Evolutionary conservation across 139 green algal genomes (phyloP).

Genomic region (Chlorella sp.): DNA sequence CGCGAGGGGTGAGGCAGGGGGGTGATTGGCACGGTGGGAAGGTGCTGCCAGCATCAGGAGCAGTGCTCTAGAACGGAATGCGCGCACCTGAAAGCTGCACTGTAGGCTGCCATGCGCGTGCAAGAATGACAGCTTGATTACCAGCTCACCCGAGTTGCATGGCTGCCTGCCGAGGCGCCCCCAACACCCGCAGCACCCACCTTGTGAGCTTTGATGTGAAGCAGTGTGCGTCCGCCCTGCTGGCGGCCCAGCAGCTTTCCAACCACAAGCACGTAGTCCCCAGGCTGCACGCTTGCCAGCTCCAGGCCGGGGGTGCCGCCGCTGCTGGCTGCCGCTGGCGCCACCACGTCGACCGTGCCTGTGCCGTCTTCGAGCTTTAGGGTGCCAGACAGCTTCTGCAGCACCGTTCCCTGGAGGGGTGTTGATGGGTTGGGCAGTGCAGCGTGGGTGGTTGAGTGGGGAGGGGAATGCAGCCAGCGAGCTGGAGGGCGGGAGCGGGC

Average conservation of each 20-base stretch:
- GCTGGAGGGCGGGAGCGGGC: neutral
- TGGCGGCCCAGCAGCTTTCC: constrained; percentile 17
- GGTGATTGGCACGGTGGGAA: neutral
- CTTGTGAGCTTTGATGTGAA: constrained; percentile 31
- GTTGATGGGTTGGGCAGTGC: neutral
- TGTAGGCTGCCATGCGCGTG: neutral
- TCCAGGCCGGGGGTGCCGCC: neutral
- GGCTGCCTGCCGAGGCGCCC: no score
- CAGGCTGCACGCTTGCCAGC: neutral
- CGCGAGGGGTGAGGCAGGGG: neutral
- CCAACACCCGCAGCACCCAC: neutral
- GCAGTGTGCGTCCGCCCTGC: neutral
- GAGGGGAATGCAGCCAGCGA: neutral
- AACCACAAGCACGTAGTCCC: constrained; percentile 20
- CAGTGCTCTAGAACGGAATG: neutral
- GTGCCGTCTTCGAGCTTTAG: constrained; percentile 29
- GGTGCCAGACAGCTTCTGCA: neutral
- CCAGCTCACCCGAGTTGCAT: neutral
- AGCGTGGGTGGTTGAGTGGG: neutral
- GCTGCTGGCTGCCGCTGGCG: no score
- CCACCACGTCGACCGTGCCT: neutral
- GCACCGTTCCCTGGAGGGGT: constrained; percentile 24
- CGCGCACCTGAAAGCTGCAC: neutral
- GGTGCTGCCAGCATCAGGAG: neutral
- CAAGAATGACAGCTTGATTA: neutral